Evolutionary conservation across 768 basidiomycete species (phyloP), one percentile per base, ranked within the genome.

Genomic region (Tephrocybe sp.): DNA sequence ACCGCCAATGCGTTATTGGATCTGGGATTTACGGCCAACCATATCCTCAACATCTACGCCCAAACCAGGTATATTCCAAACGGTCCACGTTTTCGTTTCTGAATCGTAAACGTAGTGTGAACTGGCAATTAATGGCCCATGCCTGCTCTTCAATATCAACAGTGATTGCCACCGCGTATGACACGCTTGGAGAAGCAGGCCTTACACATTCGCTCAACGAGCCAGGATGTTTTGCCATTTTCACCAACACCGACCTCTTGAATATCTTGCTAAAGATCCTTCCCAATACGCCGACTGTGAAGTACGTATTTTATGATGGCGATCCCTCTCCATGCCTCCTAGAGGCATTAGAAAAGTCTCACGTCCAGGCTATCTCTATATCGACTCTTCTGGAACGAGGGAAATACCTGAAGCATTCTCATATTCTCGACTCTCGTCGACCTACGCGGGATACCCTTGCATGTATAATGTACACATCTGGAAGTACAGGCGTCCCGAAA

Each of bases 81-180:
- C 50, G 45, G 12, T 42, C 30, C 51, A 46, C 56, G 34, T 53
- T 40, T 36, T 34, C 54, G 44, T 55, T 54, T 45, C 54, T 32
- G 17, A 46, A 21, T 3, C 10, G 18, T 4, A 18, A 25, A 40
- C 11, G 1, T 60, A 94, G 87, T 61, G 71, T 78, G 23, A 88
- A 87, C 62, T 98, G 95, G 95, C 93, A 96, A 65, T 74, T 93
- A 48, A 77, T 96, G 51, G 83, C 88, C 0, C 85, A 93, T 62
- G 91, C 83, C 0, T 97, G 93, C 64, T 79, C 83, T 0, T 77
- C 80, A 9, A 88, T 94, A 51, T 83, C 86, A 10, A 84, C 85
- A 3, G 78, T 86, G 8, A 90, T 96, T 59, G 94, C 93, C 1
- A 98, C 97, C 2, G 94, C 95, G 0, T 98, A 99, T 68, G 96